Evolutionary conservation across 2,329 filamentous ascomycete genomes (phyloP).

Genomic region (Penicillium sp.): DNA sequence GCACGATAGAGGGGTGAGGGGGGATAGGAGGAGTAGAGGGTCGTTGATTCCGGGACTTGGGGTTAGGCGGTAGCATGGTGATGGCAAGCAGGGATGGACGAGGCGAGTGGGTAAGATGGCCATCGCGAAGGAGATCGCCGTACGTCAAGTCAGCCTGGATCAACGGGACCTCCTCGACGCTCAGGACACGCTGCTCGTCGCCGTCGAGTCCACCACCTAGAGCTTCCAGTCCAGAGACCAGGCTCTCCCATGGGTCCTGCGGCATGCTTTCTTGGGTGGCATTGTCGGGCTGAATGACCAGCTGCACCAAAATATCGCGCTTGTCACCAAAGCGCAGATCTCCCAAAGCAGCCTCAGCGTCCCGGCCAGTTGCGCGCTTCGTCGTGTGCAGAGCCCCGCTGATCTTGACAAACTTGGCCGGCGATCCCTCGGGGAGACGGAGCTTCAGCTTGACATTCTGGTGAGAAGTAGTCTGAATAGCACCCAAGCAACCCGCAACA

Average conservation of each 20-base stretch:
- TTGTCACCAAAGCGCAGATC: constrained; percentile 96
- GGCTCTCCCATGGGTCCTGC: constrained; percentile 95
- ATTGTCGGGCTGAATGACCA: constrained; percentile 87
- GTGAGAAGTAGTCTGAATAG: constrained; percentile 92
- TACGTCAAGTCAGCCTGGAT: constrained; percentile 94
- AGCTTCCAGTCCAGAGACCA: constrained; percentile 92
- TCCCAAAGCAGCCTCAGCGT: constrained; percentile 88
- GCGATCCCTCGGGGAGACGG: constrained; percentile 90
- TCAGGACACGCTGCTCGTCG: constrained; percentile 79
- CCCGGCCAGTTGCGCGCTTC: constrained; percentile 89
- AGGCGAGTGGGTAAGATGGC: constrained; percentile 79
- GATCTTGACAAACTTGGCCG: constrained; percentile 98
- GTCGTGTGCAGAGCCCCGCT: constrained; percentile 94
- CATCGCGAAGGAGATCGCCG: constrained; percentile 90
- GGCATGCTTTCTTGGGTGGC: constrained; percentile 79
- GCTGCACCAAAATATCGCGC: constrained; percentile 87
- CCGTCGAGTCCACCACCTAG: constrained; percentile 84
- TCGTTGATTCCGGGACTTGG: constrained; percentile 61
- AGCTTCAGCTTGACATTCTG: constrained; percentile 97
- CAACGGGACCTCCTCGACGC: constrained; percentile 90
- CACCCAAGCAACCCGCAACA: constrained; percentile 86
- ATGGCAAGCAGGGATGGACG: constrained; percentile 90
- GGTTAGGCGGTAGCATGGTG: constrained; percentile 77
- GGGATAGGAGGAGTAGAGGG: constrained; percentile 77
- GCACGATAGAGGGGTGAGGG: constrained; percentile 91